phyloP scores from a whole-genome alignment of 768 basidiomycete genomes.

The Coprinopsis strossmayeri region DNA sequence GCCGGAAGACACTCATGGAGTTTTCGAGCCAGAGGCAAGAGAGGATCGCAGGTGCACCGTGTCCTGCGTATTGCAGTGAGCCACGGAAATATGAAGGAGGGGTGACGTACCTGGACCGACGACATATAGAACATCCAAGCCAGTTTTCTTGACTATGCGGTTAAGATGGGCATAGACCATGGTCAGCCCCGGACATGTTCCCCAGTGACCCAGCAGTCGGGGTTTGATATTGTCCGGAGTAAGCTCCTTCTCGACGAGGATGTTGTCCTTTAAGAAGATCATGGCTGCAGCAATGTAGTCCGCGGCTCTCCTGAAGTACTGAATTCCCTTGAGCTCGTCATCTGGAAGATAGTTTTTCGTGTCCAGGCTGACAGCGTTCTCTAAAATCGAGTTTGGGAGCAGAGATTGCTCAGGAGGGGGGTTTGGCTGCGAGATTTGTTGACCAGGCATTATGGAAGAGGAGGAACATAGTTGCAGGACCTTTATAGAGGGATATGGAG shows the following conservation, averaged over 20 bases:
- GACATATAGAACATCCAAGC: slow-evolving; percentile 63
- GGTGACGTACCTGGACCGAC: slow-evolving; percentile 60
- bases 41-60: slow-evolving; percentile 86
- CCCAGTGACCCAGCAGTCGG: slow-evolving; percentile 80
- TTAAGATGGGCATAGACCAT: slow-evolving; percentile 71
- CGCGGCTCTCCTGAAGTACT: slow-evolving; percentile 53
- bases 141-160: slow-evolving; percentile 52
- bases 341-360: slow-evolving; percentile 38
- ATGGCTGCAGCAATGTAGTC: slow-evolving; percentile 74
- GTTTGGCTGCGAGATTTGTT: slow-evolving; percentile 51
- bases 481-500: too few species aligned
- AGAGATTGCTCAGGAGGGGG: slow-evolving; percentile 66
- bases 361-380: slow-evolving; percentile 42
- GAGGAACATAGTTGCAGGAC: not conserved
- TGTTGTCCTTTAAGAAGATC: slow-evolving; percentile 78
- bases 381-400: slow-evolving; percentile 51
- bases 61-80: slow-evolving; percentile 33
- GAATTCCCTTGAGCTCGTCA: slow-evolving; percentile 45
- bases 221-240: slow-evolving; percentile 70
- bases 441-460: slow-evolving; percentile 46
- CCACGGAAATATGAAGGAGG: not conserved
- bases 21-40: slow-evolving; percentile 84
- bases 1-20: slow-evolving; percentile 52
- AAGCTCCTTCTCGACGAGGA: slow-evolving; percentile 55
- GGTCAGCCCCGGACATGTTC: slow-evolving; percentile 73